Evolutionary conservation across 169 alveolate species (phyloP).

Genomic region (Plasmodium coatneyi): DNA sequence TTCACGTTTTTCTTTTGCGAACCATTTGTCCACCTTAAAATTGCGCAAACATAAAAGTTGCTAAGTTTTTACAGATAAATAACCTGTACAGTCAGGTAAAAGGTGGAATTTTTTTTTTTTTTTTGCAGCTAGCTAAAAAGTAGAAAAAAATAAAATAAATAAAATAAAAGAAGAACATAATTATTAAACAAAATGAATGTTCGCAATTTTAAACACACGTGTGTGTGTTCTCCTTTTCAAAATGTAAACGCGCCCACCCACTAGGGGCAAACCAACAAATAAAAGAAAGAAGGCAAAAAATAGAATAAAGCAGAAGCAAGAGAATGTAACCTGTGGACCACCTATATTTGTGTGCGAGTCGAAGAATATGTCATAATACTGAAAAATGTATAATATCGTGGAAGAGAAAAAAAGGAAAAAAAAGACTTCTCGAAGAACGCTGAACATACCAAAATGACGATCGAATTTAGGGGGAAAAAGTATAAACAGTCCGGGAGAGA

Average conservation of each 20-base stretch:
- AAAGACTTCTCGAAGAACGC: background rate
- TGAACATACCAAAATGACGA: background rate
- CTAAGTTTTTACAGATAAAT: background rate
- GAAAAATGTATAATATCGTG: background rate
- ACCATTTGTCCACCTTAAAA: background rate
- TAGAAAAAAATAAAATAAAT: background rate
- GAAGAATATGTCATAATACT: background rate
- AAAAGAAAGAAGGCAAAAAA: background rate
- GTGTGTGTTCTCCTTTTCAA: background rate
- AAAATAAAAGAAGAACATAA: no score
- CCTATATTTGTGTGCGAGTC: background rate
- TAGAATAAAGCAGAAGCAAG: background rate
- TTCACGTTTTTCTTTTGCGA: no score
- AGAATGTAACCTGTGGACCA: background rate
- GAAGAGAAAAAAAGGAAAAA: background rate
- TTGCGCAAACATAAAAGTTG: no score
- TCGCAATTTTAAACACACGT: background rate
- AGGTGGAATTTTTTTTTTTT: no score
- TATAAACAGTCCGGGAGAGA: constrained; percentile 5
- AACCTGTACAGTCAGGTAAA: background rate
- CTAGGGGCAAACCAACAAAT: background rate
- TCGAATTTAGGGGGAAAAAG: background rate
- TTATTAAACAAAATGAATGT: background rate
- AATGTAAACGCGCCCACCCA: background rate
- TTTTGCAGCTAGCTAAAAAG: background rate